Percentiles rank a stretch among this genome's conserved stretches.
Evolutionary conservation across 495 filamentous ascomycete species (phyloP).

Genomic region (Neurospora discreta): DNA sequence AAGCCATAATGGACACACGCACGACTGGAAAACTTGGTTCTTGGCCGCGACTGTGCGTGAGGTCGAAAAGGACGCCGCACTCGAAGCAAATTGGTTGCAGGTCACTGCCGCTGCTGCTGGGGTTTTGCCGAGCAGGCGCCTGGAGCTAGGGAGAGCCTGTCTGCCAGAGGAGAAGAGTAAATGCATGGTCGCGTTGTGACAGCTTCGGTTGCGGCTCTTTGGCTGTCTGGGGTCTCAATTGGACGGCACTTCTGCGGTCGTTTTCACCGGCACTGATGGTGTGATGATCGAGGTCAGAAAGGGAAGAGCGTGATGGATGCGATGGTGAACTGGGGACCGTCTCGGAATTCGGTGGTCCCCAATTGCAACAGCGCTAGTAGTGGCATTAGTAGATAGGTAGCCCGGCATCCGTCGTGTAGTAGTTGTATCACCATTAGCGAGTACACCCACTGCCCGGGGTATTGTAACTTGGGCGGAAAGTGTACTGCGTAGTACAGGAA

Average conservation of each 20-base stretch:
- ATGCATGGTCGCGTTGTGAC: background rate
- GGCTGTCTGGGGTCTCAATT: background rate
- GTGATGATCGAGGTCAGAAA: background rate
- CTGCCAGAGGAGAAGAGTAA: background rate
- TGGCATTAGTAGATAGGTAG: too few species aligned
- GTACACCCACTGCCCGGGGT: too few species aligned
- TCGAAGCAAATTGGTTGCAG: background rate
- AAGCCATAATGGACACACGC: conserved; percentile 10
- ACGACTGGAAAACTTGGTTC: conserved; percentile 40
- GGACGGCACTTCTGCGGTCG: background rate
- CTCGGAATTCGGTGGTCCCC: background rate
- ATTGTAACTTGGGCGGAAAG: too few species aligned
- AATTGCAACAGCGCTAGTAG: background rate
- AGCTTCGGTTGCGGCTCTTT: background rate
- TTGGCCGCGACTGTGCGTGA: conserved; percentile 15
- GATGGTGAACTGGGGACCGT: background rate
- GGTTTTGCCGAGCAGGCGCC: background rate
- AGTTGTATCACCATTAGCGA: too few species aligned
- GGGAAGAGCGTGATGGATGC: background rate
- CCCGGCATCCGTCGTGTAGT: too few species aligned
- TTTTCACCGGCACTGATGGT: background rate
- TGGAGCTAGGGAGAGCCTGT: background rate
- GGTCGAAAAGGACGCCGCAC: conserved; percentile 16
- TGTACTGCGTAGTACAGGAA: too few species aligned
- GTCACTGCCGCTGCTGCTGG: background rate